phyloP scores from a whole-genome alignment of 2,329 filamentous ascomycete species.

The Aquanectria penicillioides region DNA sequence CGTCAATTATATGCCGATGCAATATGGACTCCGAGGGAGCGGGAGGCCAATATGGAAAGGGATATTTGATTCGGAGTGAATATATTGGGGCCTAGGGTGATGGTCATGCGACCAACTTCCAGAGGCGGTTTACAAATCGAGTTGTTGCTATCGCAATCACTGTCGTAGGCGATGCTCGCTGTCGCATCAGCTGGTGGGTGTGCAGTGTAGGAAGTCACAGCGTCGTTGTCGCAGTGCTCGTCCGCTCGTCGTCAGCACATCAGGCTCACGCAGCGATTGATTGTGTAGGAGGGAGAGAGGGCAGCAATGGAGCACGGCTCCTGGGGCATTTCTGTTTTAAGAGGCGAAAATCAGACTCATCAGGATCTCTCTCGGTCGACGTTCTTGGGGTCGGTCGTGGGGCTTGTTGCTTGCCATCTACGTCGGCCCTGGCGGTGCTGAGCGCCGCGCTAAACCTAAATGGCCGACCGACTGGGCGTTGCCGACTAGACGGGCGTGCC shows the following conservation, averaged over 20 bases:
- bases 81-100: neutral
- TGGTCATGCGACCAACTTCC: slow-evolving; percentile 22
- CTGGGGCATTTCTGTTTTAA: slow-evolving; percentile 8
- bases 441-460: slow-evolving; percentile 37
- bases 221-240: neutral
- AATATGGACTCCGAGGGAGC: neutral
- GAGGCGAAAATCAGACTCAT: slow-evolving; percentile 15
- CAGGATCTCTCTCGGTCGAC: slow-evolving; percentile 41
- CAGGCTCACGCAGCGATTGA: slow-evolving; percentile 5
- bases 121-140: neutral
- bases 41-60: neutral
- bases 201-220: neutral
- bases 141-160: neutral
- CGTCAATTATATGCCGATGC: neutral
- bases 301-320: neutral
- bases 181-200: neutral
- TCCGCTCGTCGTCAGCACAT: neutral
- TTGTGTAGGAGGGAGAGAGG: neutral
- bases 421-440: slow-evolving; percentile 7
- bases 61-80: neutral
- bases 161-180: neutral
- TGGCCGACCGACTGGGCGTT: slow-evolving; percentile 37
- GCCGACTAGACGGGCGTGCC: neutral
- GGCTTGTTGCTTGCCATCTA: slow-evolving; percentile 19
- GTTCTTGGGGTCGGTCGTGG: slow-evolving; percentile 35